Evolutionary conservation across 352 stramenopile species (phyloP).

Genomic region (Globisporangium solare): DNA sequence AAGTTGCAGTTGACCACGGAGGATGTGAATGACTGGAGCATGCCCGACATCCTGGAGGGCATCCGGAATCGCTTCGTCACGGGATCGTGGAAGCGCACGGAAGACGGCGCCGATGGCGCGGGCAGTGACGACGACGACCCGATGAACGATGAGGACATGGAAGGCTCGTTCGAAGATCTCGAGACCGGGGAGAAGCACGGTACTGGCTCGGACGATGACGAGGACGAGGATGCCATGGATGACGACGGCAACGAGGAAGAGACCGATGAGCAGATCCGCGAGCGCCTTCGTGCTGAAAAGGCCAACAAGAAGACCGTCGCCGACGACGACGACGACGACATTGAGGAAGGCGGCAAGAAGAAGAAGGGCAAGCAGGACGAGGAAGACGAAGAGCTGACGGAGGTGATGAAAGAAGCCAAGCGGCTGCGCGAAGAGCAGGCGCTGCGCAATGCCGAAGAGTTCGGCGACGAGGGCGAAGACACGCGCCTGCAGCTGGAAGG

Average conservation of each 20-base stretch:
- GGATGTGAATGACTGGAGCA: constrained; percentile 73
- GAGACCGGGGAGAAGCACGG: constrained; percentile 89
- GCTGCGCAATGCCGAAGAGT: constrained; percentile 91
- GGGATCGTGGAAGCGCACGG: constrained; percentile 89
- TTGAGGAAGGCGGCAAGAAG: constrained; percentile 26
- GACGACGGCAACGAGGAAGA: constrained; percentile 40
- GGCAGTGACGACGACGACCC: constrained; percentile 39
- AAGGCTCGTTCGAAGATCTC: constrained; percentile 97
- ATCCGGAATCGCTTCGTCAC: constrained; percentile 95
- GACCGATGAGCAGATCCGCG: constrained; percentile 77
- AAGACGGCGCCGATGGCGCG: constrained; percentile 37
- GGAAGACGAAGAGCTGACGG: constrained; percentile 83
- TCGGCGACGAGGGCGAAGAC: constrained; percentile 92
- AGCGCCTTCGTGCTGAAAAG: constrained; percentile 88
- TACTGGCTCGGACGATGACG: constrained; percentile 17
- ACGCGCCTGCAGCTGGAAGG: constrained; percentile 92
- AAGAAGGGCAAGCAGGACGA: constrained; percentile 46
- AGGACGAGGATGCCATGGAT: constrained; percentile 29
- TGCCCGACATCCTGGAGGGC: constrained; percentile 67
- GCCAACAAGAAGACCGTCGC: constrained; percentile 85
- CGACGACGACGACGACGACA: constrained; percentile 34
- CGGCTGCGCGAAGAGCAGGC: constrained; percentile 77
- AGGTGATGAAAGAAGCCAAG: constrained; percentile 84
- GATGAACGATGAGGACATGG: constrained; percentile 87
- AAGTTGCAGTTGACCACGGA: constrained; percentile 67